Evolutionary conservation across 148 eudicot genomes (phyloP), one percentile per base, ranked within the genome.

Genomic region (Fallopia convolvulus): DNA sequence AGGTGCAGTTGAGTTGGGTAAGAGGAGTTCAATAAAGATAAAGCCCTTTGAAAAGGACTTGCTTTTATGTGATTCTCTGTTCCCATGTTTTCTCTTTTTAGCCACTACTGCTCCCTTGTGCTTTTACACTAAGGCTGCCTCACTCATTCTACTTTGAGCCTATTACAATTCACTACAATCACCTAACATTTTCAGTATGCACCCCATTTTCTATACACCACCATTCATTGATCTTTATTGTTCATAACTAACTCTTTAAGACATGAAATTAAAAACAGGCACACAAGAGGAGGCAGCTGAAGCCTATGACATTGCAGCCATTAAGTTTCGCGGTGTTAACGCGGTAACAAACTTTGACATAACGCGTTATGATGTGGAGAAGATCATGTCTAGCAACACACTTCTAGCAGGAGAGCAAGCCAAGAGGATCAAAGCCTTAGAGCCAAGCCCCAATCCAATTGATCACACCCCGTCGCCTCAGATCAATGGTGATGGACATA

Each of bases 251-350:
- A 32, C 44, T 40, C 36, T 4, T 50, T 50, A 14, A 17, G 6
- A 13, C 56, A 14, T 17, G 17, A 17, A 50, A 50, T 4, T 23
- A 74, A 79, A 23, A 78, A 48, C 61, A 94, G 98, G 92, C 77
- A 94, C 98, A 60, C 98, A 94, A 77, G 98, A 94, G 84, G 98
- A 94, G 82, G 98, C 98, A 30, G 98, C 98, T 32, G 98, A 94
- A 87, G 98, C 98, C 30, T 94, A 94, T 70, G 98, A 93, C 74
- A 83, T 94, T 17, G 98, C 98, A 0, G 98, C 98, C 0, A 94
- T 94, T 21, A 94, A 94, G 75, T 94, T 94, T 68, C 86, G 98
- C 8, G 97, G 98, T 18, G 82, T 79, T 7, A 92, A 83, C 42
- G 98, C 98, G 0, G 98, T 94, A 39, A 94, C 98, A 12, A 94